Evolutionary conservation across 23 red algal species (phyloP).

Genomic region (Gracilaria domingensis): DNA sequence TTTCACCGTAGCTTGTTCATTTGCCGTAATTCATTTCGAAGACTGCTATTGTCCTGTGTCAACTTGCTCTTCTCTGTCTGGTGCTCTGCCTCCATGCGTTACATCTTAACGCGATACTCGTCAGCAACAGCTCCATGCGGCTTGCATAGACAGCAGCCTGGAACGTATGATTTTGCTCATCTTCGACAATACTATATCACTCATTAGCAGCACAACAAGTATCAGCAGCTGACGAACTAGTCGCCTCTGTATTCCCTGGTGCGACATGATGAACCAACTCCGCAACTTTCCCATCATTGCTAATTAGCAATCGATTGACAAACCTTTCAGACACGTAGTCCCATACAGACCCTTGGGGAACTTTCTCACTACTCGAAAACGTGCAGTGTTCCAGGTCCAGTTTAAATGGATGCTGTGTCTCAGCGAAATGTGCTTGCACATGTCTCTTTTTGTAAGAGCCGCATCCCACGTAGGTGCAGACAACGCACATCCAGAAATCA

Average conservation of each 20-base stretch:
- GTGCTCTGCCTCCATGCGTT: conserved; percentile 51
- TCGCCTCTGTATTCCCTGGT: not conserved
- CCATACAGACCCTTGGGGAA: conserved; percentile 85
- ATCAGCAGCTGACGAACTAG: conserved; percentile 22
- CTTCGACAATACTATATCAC: conserved; percentile 40
- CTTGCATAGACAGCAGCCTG: conserved; percentile 76
- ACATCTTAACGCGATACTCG: conserved; percentile 49
- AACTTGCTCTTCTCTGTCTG: conserved; percentile 7
- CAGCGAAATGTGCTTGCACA: conserved; percentile 81
- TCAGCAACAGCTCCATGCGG: conserved; percentile 60
- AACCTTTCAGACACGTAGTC: conserved; percentile 90
- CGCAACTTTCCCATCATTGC: conserved; percentile 84
- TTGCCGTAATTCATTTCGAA: conserved; percentile 39
- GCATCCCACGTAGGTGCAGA: conserved; percentile 90
- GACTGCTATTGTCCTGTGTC: conserved; percentile 14
- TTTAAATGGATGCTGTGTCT: conserved; percentile 85
- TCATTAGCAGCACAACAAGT: conserved; percentile 30
- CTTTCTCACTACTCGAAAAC: conserved; percentile 63
- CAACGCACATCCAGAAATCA: conserved; percentile 91
- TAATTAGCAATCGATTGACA: conserved; percentile 86
- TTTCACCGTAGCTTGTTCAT: conserved; percentile 14
- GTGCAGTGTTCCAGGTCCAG: conserved; percentile 50
- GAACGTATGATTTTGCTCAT: conserved; percentile 54
- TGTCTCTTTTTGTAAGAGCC: conserved; percentile 88
- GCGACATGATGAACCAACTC: conserved; percentile 49